Percentiles rank a stretch among this genome's conserved stretches.
These are phyloP conservation scores for Metarhizium rileyi DNA, from an alignment of 2,329 filamentous ascomycete genomes.

Conservation along the genomic window DNA sequence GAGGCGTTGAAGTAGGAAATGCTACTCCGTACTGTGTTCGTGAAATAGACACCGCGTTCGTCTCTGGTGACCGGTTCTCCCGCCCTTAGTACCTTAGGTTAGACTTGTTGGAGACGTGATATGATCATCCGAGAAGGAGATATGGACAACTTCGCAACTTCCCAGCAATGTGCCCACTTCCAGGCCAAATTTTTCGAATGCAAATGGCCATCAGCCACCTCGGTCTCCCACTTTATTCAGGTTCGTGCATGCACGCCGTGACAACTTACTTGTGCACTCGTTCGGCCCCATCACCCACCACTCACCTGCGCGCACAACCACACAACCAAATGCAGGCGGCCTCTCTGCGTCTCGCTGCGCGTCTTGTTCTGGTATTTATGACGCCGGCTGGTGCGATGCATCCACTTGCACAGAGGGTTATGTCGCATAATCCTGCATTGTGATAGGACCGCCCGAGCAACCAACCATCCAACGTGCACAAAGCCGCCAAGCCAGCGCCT, in stretches of 20 bases:
- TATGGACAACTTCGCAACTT: too few species aligned
- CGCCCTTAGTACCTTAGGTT: too few species aligned
- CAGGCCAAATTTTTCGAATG: not conserved
- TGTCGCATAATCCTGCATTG: slow-evolving; percentile 24
- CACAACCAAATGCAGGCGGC: slow-evolving; percentile 8
- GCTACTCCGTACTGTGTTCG: too few species aligned
- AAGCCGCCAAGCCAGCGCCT: slow-evolving; percentile 6
- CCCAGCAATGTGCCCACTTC: not conserved
- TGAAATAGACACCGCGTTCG: too few species aligned
- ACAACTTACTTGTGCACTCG: slow-evolving; percentile 1
- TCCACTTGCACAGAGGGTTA: slow-evolving; percentile 19
- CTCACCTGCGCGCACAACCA: slow-evolving; percentile 4
- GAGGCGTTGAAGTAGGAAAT: too few species aligned
- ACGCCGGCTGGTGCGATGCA: slow-evolving; percentile 6
- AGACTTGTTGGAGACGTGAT: too few species aligned
- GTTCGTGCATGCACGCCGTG: not conserved
- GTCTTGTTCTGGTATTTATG: not conserved
- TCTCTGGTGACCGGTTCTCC: too few species aligned
- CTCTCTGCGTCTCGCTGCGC: slow-evolving; percentile 5
- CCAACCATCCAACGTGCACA: slow-evolving; percentile 15
- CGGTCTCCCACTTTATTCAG: slow-evolving; percentile 2
- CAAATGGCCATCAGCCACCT: slow-evolving; percentile 4
- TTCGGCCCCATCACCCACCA: not conserved
- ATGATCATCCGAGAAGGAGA: too few species aligned
- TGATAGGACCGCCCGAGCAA: slow-evolving; percentile 18